Evolutionary conservation across 1,139 yeast genomes (phyloP), one percentile per base, ranked within the genome.

Genomic region (Pichia kudriavzevii): DNA sequence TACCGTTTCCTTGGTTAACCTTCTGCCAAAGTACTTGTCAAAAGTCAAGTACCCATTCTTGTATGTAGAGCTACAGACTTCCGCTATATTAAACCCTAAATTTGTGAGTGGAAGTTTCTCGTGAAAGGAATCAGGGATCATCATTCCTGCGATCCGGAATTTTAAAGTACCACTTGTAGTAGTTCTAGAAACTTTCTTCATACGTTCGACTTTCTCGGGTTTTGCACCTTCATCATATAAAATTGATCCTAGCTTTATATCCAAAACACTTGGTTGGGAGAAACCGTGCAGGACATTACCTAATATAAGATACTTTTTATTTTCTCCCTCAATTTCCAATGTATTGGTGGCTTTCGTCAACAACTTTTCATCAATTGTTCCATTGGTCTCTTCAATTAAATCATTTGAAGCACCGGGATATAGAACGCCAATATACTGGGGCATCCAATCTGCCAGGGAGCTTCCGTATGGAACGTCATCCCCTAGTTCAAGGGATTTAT

Each of bases 101-200:
- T 37, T 8, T 40, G 30, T 35, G 2, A 19, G 38, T 0, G 44
- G 42, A 7, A 50, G 20, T 20, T 38, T 30, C 3, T 41, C 42
- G 10, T 38, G 25, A 11, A 38, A 41, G 18, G 40, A 39, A 18
- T 44, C 41, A 5, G 31, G 67, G 3, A 80, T 58, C 48, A 79
- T 79, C 94, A 91, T 83, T 0, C 98, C 98, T 47, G 97, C 88
- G 2, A 91, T 71, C 40, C 98, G 63, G 45, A 80, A 75, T 15
- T 75, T 69, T 14, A 83, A 61, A 2, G 78, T 60, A 0, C 96
- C 95, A 35, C 93, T 79, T 1, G 97, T 91, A 2, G 97, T 88
- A 0, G 64, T 44, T 1, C 59, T 53, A 28, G 93, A 70, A 0
- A 91, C 96, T 26, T 66, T 57, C 22, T 61, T 63, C 48, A 91